Conservation (phyloP, 2,329 filamentous ascomycete species). For the Aspergillus spinulosporus region DNA sequence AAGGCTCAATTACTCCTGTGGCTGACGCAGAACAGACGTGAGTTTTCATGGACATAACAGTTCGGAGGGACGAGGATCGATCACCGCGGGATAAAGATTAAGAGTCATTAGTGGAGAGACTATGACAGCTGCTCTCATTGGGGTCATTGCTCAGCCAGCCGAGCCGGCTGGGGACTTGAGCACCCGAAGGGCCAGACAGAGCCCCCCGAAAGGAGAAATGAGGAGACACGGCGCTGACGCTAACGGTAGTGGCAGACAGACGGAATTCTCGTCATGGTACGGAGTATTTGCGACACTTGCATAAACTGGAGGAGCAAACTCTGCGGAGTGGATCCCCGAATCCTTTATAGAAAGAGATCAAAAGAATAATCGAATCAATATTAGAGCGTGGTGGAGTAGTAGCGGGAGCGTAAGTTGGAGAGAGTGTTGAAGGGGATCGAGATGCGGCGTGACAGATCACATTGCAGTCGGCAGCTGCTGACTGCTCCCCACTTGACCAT, state of each 20-base stretch:
- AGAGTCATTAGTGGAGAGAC: background rate
- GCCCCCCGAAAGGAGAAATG: background rate
- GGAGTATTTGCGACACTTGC: constrained; percentile 22
- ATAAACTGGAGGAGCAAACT: constrained; percentile 10
- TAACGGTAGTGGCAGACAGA: constrained; percentile 13
- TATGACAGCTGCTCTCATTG: background rate
- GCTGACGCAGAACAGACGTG: background rate
- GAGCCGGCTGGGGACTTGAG: background rate
- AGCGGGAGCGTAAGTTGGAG: background rate
- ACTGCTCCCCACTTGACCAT: background rate
- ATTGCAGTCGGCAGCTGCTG: background rate
- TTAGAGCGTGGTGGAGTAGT: too few species aligned
- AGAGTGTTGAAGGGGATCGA: background rate
- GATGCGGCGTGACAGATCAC: background rate
- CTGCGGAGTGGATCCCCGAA: constrained; percentile 3
- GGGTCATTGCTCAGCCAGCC: background rate
- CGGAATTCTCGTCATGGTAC: background rate
- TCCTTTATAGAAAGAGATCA: background rate
- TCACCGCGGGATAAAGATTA: constrained; percentile 1
- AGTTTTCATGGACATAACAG: background rate
- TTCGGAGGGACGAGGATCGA: constrained; percentile 4
- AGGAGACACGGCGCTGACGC: constrained; percentile 5
- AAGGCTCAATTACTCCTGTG: background rate
- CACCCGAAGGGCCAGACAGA: background rate
- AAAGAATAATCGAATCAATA: background rate